phyloP scores from a whole-genome alignment of 2,329 filamentous ascomycete genomes.

The Aspergillus fructus region DNA sequence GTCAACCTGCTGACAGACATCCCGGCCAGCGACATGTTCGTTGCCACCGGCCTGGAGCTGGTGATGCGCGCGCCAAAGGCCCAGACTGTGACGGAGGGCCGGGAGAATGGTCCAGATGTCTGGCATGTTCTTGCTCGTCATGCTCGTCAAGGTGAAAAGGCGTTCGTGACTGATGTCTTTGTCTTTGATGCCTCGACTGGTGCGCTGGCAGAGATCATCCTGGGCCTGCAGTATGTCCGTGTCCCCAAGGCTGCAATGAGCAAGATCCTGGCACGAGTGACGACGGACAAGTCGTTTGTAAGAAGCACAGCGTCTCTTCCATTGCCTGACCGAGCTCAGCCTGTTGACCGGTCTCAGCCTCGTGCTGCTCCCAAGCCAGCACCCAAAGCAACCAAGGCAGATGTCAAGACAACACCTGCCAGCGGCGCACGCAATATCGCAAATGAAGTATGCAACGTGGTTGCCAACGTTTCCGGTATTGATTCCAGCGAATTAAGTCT shows the following conservation, averaged over 20 bases:
- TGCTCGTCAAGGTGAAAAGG: constrained; percentile 14
- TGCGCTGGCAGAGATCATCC: constrained; percentile 24
- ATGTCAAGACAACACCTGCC: background rate
- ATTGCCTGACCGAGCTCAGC: no score
- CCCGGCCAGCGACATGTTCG: constrained; percentile 23
- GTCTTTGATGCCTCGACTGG: constrained; percentile 28
- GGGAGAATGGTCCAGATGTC: constrained; percentile 7
- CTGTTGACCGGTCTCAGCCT: no score
- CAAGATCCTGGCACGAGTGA: constrained; percentile 12
- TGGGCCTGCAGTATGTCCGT: constrained; percentile 29
- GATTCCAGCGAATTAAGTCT: constrained; percentile 39
- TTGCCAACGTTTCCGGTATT: constrained; percentile 31
- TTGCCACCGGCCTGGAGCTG: constrained; percentile 28
- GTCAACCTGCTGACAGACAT: background rate
- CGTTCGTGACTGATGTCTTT: constrained; percentile 30
- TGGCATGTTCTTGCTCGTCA: constrained; percentile 28
- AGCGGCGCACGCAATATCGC: background rate
- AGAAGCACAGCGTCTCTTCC: background rate
- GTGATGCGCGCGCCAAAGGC: constrained; percentile 23
- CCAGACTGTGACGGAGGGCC: background rate
- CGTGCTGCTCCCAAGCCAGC: background rate
- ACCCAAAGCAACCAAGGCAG: no score
- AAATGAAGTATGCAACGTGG: background rate
- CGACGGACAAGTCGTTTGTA: background rate
- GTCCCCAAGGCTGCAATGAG: constrained; percentile 22